Conservation (phyloP, 2,329 filamentous ascomycete genomes). For the Aciculosporium take region DNA sequence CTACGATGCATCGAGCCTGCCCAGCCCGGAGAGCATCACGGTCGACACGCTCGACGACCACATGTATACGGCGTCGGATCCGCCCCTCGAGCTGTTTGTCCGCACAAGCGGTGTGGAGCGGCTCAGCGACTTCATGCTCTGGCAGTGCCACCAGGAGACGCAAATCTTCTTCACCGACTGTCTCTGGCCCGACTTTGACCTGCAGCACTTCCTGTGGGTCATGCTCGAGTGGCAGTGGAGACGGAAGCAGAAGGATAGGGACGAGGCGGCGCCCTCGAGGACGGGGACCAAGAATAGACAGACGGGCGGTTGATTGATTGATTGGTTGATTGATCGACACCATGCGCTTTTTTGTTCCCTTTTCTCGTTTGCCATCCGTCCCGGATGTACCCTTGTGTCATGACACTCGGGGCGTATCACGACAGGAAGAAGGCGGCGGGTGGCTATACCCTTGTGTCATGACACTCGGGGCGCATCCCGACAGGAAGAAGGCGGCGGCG, state of each 20-base stretch:
- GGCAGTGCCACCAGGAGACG: conserved; percentile 90
- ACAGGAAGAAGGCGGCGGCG: too few relatives aligned
- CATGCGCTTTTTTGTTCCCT: too few relatives aligned
- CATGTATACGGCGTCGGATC: conserved; percentile 74
- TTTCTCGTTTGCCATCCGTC: too few relatives aligned
- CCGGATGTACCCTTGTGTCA: too few relatives aligned
- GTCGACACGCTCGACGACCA: conserved; percentile 68
- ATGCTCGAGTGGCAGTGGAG: conserved; percentile 77
- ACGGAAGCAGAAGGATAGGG: conserved; percentile 41
- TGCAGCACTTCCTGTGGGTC: conserved; percentile 87
- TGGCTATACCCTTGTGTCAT: too few relatives aligned
- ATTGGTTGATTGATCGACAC: too few relatives aligned
- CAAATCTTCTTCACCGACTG: conserved; percentile 86
- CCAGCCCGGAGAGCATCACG: conserved; percentile 78
- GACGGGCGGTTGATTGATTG: conserved; percentile 1
- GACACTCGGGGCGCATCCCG: too few relatives aligned
- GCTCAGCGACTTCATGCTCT: conserved; percentile 95
- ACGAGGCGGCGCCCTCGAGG: conserved; percentile 20
- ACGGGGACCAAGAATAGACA: conserved; percentile 1
- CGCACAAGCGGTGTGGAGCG: conserved; percentile 87
- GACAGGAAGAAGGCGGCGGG: too few relatives aligned
- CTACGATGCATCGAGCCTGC: conserved; percentile 25
- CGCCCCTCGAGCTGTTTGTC: conserved; percentile 80
- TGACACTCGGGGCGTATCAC: too few relatives aligned
- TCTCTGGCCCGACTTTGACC: conserved; percentile 89